Conservation (phyloP, 495 filamentous ascomycete species). For the Aspergillus bridgeri region DNA sequence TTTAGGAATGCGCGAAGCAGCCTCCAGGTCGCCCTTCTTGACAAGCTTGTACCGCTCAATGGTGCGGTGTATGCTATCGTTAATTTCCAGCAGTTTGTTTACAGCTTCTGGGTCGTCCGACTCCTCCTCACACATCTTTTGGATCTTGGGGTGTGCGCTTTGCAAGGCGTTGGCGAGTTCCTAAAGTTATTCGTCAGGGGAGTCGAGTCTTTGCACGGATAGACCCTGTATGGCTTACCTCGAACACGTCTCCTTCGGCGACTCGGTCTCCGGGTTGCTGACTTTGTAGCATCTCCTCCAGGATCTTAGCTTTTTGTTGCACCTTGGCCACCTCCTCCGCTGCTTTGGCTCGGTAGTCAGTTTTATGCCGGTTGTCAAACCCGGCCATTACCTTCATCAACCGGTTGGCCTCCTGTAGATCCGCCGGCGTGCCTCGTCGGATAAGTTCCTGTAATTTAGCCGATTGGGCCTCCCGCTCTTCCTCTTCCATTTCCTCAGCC, state of each 20-base stretch:
- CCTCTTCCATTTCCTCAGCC: conserved; percentile 98
- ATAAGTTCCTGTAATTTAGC: conserved; percentile 97
- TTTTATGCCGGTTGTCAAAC: conserved; percentile 90
- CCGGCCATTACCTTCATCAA: conserved; percentile 99
- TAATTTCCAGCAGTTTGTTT: conserved; percentile 91
- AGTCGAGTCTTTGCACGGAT: conserved; percentile 7
- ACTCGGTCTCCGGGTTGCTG: conserved; percentile 80
- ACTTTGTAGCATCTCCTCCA: conserved; percentile 89
- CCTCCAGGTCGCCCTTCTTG: conserved; percentile 90
- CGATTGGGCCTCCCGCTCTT: conserved; percentile 89
- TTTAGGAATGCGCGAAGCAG: conserved; percentile 76
- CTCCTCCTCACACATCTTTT: conserved; percentile 99
- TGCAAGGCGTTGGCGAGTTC: conserved; percentile 89
- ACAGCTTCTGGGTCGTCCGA: conserved; percentile 95
- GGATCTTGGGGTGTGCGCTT: conserved; percentile 96
- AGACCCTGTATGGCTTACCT: conserved; percentile 44
- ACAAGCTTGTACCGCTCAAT: conserved; percentile 91
- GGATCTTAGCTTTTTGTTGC: conserved; percentile 81
- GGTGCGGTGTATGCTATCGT: conserved; percentile 96
- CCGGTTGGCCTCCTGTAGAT: conserved; percentile 92
- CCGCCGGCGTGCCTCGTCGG: conserved; percentile 82
- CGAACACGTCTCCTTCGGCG: conserved; percentile 88
- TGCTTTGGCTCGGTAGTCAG: conserved; percentile 95
- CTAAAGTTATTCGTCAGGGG: conserved; percentile 26
- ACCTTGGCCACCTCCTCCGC: conserved; percentile 92